Conservation (phyloP, 2,329 filamentous ascomycete species). For the Aspergillus flavus region DNA sequence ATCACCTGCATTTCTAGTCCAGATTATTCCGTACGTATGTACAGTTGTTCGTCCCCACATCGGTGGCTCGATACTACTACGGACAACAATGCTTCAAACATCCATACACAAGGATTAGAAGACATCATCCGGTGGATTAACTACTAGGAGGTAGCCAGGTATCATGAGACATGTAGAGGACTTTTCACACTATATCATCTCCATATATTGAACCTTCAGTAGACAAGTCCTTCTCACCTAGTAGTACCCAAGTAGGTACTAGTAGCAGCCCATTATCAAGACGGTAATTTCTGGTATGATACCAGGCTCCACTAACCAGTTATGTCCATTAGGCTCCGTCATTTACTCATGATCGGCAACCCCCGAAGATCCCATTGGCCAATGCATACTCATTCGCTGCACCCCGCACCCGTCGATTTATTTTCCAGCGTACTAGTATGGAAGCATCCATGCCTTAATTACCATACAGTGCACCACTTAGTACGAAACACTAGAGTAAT, state of each 20-base stretch:
- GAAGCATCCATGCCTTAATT: conserved; percentile 6
- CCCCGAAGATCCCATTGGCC: conserved; percentile 15
- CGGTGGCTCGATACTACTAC: not conserved
- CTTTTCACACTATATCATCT: not conserved
- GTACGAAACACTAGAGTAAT: not conserved
- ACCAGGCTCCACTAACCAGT: not conserved
- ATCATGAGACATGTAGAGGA: not conserved
- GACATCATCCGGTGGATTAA: not conserved
- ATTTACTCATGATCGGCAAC: conserved; percentile 16
- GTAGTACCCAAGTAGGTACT: not conserved
- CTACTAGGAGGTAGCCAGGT: not conserved
- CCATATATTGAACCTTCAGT: not conserved
- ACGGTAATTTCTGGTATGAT: conserved; percentile 2
- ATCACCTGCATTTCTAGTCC: not conserved
- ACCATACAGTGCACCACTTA: not conserved
- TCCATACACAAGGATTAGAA: not conserved
- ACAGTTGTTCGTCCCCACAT: conserved; percentile 2
- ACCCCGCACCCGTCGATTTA: conserved; percentile 18
- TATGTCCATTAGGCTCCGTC: not conserved
- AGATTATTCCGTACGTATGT: conserved; percentile 2
- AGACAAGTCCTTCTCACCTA: not conserved
- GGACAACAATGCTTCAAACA: not conserved
- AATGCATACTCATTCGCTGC: conserved; percentile 16
- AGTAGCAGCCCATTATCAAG: not conserved
- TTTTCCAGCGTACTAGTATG: not conserved